A percentile compares a stretch with the other conserved stretches of the same genome.
Evolutionary conservation across 106 monocot genomes (phyloP).

Genomic region (Platanthera zijinensis): DNA sequence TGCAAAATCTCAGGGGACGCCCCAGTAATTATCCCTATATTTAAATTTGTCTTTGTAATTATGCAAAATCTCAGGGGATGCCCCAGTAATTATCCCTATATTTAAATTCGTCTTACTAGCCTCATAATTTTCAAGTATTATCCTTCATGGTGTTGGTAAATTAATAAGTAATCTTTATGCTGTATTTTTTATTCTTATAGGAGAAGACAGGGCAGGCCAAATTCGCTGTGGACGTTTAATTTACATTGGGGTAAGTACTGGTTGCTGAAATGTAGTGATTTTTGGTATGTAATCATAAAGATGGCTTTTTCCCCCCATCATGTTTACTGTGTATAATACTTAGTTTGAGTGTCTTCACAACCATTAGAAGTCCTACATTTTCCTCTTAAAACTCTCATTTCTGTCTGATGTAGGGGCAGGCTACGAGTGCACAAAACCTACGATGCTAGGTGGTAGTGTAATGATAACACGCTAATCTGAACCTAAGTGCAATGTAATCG

Average conservation of each 20-base stretch:
- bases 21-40: too few relatives aligned
- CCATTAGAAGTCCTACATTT: not conserved
- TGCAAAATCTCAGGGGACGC: too few relatives aligned
- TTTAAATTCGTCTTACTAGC: too few relatives aligned
- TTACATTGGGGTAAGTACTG: not conserved
- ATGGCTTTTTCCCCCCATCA: not conserved
- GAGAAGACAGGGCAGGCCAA: constrained; percentile 3
- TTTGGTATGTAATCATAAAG: not conserved
- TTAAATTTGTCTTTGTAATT: not conserved
- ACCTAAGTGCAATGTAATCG: too few relatives aligned
- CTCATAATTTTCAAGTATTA: not conserved
- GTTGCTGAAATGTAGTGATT: not conserved
- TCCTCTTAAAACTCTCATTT: not conserved
- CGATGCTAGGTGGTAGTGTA: too few relatives aligned
- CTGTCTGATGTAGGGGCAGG: too few relatives aligned
- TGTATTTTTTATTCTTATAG: not conserved
- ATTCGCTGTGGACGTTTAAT: constrained; percentile 3
- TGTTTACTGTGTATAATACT: not conserved
- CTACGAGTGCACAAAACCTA: too few relatives aligned
- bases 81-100: too few relatives aligned
- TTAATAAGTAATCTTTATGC: not conserved
- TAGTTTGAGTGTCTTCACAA: not conserved
- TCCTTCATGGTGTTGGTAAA: not conserved
- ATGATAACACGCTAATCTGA: too few relatives aligned
- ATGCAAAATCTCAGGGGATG: too few relatives aligned